These are phyloP conservation scores for Rhynchospora pubera DNA, from an alignment of 176 grass and related monocot species.

Conservation along the genomic window DNA sequence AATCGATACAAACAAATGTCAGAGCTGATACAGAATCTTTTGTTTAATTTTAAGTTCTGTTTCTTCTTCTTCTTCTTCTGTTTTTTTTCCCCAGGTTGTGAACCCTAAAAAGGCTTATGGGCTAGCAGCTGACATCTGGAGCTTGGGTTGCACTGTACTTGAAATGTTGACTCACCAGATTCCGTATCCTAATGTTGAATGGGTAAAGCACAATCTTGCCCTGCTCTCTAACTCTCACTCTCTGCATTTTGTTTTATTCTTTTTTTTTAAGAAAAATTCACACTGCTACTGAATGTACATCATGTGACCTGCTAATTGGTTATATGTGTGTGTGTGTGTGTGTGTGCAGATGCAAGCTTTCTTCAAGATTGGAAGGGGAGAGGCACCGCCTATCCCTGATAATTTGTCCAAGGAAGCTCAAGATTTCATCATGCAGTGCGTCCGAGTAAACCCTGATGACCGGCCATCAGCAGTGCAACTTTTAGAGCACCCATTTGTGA, in stretches of 20 bases:
- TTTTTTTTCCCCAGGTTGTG: conserved; percentile 51
- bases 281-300: not conserved
- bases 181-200: conserved; percentile 79
- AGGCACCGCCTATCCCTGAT: conserved; percentile 59
- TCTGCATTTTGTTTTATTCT: not conserved
- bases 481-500: conserved; percentile 84
- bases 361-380: conserved; percentile 85
- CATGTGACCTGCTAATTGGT: not conserved
- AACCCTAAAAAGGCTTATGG: conserved; percentile 79
- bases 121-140: conserved; percentile 80
- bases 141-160: conserved; percentile 78
- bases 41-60: not conserved
- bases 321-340: not conserved
- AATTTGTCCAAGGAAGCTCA: conserved; percentile 60
- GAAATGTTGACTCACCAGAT: conserved; percentile 83
- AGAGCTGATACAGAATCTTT: not conserved
- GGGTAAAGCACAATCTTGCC: conserved; percentile 39
- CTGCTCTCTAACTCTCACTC: not conserved
- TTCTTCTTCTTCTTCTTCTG: not conserved
- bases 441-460: conserved; percentile 65
- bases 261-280: not conserved
- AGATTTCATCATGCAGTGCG: conserved; percentile 83
- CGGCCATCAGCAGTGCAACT: conserved; percentile 66
- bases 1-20: not conserved
- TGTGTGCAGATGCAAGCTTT: conserved; percentile 60